Evolutionary conservation across 2,329 filamentous ascomycete species (phyloP), one percentile per base, ranked within the genome.

Genomic region (Sporothrix pseudoabietina): DNA sequence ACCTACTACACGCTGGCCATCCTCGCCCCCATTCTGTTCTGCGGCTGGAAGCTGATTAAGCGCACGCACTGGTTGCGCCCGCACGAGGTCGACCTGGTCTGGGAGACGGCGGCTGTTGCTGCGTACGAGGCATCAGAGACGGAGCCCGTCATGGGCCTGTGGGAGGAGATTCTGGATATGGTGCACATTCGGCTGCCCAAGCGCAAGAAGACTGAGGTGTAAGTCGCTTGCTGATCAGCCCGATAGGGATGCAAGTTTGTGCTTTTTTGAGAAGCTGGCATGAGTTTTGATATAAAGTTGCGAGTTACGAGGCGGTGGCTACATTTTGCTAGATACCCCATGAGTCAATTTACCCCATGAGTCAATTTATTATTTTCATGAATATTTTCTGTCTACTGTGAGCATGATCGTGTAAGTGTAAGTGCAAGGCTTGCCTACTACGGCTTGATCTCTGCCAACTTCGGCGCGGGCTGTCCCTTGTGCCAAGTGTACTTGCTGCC

Each of bases 1-100:
- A 80, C 83, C 22, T 87, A 87, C 81, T 89, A 89, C 80, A 86
- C 85, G 39, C 88, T 89, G 86, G 82, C 87, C 74, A 80, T 89
- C 16, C 78, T 90, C 32, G 84, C 85, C 0, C 84, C 85, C 8
- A 78, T 87, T 49, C 80, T 89, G 39, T 91, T 86, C 78, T 71
- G 85, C 26, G 83, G 83, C 77, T 93, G 89, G 88, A 93, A 92
- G 81, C 8, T 92, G 0, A 26, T 89, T 79, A 88, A 89, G 82
- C 83, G 82, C 73, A 92, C 90, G 1, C 84, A 84, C 74, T 82
- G 73, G 35, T 49, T 70, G 1, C 73, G 71, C 0, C 71, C 76
- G 1, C 71, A 71, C 41, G 75, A 78, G 61, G 76, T 77, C 3
- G 78, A 79, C 69, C 73, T 79, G 61, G 52, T 78, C 7, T 78